These are phyloP conservation scores for Hondaea fermentalgiana DNA, from an alignment of 108 stramenopile genomes.

Conservation along the genomic window DNA sequence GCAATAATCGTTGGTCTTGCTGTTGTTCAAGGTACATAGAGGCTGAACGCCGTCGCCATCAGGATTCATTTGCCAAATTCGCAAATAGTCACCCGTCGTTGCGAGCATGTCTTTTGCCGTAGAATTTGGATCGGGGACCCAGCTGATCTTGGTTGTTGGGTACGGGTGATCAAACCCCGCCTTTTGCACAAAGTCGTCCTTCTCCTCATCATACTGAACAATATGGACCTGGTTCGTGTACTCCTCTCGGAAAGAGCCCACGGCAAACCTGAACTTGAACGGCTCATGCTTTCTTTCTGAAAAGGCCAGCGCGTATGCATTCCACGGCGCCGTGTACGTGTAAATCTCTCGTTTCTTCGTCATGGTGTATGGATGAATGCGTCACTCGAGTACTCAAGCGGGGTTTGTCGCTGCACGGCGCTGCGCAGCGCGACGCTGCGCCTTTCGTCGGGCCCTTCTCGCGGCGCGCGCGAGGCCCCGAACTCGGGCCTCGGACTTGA, in stretches of 20 bases:
- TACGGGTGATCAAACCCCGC: slow-evolving; percentile 81
- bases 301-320: slow-evolving; percentile 84
- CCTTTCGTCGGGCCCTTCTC: too few relatives aligned
- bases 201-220: neutral
- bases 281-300: slow-evolving; percentile 56
- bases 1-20: slow-evolving; percentile 91
- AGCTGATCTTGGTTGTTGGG: slow-evolving; percentile 81
- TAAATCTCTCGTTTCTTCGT: slow-evolving; percentile 81
- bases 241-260: slow-evolving; percentile 92
- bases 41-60: neutral
- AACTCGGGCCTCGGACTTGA: too few relatives aligned
- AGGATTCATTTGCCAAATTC: slow-evolving; percentile 68
- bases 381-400: too few relatives aligned
- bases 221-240: slow-evolving; percentile 76
- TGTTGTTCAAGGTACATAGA: slow-evolving; percentile 32
- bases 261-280: slow-evolving; percentile 79
- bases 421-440: too few relatives aligned
- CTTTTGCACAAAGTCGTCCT: neutral
- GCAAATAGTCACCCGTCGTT: slow-evolving; percentile 90
- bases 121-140: slow-evolving; percentile 63
- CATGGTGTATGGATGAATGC: neutral
- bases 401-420: too few relatives aligned
- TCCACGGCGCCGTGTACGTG: slow-evolving; percentile 95
- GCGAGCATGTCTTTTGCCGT: slow-evolving; percentile 74
- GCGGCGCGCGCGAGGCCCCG: too few relatives aligned